phyloP scores from a whole-genome alignment of 2,329 filamentous ascomycete species.

The Didymella pomorum region DNA sequence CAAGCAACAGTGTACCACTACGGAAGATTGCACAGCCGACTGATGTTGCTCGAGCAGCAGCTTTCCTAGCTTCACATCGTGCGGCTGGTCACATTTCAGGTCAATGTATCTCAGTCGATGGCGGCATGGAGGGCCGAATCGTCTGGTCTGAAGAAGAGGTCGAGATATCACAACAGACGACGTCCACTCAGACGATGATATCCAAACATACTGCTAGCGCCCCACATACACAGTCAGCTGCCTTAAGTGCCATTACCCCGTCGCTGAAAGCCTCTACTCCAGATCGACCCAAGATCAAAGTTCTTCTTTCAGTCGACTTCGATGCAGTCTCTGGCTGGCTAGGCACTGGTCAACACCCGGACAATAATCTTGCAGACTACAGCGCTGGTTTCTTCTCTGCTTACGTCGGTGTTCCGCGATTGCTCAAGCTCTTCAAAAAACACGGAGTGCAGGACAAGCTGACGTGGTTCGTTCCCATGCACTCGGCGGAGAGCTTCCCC shows the following conservation, averaged over 20 bases:
- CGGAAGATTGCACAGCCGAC: constrained; percentile 58
- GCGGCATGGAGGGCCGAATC: constrained; percentile 60
- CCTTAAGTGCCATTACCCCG: too few relatives aligned
- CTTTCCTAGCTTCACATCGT: constrained; percentile 60
- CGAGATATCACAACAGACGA: constrained; percentile 18
- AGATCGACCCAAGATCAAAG: constrained; percentile 47
- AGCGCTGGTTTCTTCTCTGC: constrained; percentile 64
- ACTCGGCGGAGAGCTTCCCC: constrained; percentile 66
- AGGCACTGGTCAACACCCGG: constrained; percentile 62
- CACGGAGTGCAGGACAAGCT: constrained; percentile 60
- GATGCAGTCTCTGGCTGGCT: constrained; percentile 68
- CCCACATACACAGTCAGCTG: too few relatives aligned
- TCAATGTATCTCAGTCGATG: constrained; percentile 61
- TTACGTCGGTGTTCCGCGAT: constrained; percentile 63
- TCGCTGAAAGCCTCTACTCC: not conserved
- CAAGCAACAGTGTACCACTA: constrained; percentile 48
- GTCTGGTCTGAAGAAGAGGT: constrained; percentile 59
- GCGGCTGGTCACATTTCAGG: constrained; percentile 64
- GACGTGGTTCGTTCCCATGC: constrained; percentile 69
- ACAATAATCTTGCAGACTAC: constrained; percentile 65
- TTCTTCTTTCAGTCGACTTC: constrained; percentile 59
- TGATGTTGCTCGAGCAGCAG: constrained; percentile 59
- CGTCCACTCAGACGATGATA: not conserved
- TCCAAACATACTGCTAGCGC: too few relatives aligned
- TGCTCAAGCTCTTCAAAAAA: constrained; percentile 63